These are phyloP conservation scores for Naganishia friedmannii DNA, from an alignment of 768 basidiomycete species.

Conservation along the genomic window DNA sequence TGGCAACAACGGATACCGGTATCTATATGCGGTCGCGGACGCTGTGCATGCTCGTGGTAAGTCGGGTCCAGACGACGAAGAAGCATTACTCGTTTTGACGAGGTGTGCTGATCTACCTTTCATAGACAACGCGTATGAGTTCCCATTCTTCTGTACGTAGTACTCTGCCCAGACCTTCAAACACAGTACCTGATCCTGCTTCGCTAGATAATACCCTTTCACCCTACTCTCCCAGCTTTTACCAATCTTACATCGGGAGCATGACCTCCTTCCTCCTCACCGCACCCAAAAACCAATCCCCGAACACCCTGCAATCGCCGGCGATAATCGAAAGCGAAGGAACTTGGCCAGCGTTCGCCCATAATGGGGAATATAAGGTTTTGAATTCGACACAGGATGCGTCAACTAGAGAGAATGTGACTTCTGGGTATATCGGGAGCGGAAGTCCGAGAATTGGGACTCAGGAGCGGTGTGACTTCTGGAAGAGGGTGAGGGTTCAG, in stretches of 20 bases:
- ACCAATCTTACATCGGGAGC: constrained; percentile 23
- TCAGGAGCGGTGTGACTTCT: constrained; percentile 20
- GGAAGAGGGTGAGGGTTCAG: constrained; percentile 12
- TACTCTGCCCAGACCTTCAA: background rate
- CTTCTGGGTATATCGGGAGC: constrained; percentile 16
- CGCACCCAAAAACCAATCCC: background rate
- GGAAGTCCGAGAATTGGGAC: constrained; percentile 12
- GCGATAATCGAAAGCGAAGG: constrained; percentile 13
- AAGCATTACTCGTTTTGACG: background rate
- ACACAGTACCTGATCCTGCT: background rate
- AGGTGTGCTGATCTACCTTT: background rate
- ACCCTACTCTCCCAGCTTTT: constrained; percentile 22
- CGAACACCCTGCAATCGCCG: constrained; percentile 13
- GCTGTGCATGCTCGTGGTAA: constrained; percentile 27
- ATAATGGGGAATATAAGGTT: constrained; percentile 22
- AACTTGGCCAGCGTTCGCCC: constrained; percentile 16
- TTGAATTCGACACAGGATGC: constrained; percentile 24
- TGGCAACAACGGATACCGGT: constrained; percentile 20
- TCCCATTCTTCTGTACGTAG: constrained; percentile 27
- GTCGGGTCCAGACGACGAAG: background rate
- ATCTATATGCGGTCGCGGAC: constrained; percentile 25
- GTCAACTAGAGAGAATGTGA: constrained; percentile 16
- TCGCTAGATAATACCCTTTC: constrained; percentile 24
- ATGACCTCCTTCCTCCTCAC: constrained; percentile 23
- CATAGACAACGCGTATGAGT: constrained; percentile 27